Evolutionary conservation across 345 rosid genomes (phyloP).

Genomic region (Arabis alpina): DNA sequence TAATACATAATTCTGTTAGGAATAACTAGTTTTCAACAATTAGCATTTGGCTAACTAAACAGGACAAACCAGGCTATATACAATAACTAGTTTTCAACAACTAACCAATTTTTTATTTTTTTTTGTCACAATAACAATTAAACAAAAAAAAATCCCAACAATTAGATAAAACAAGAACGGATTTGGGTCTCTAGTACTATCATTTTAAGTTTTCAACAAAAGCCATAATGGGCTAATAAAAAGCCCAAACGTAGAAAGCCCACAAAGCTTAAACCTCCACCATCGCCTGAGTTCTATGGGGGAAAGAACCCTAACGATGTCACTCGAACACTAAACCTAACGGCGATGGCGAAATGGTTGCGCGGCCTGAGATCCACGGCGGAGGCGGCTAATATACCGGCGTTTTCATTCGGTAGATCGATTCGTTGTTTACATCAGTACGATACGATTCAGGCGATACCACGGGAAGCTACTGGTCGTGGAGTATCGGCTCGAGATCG

Average conservation of each 20-base stretch:
- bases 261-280: slow-evolving; percentile 36
- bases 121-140: too few species aligned
- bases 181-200: too few species aligned
- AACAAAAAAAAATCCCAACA: too few species aligned
- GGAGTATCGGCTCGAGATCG: slow-evolving; percentile 64
- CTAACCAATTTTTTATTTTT: too few species aligned
- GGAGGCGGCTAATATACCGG: slow-evolving; percentile 26
- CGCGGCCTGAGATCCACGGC: slow-evolving; percentile 44
- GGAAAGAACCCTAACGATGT: slow-evolving; percentile 40
- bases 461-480: slow-evolving; percentile 66
- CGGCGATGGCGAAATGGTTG: slow-evolving; percentile 48
- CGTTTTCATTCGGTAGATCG: slow-evolving; percentile 27
- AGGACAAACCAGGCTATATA: too few species aligned
- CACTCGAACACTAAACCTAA: slow-evolving; percentile 18
- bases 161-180: too few species aligned
- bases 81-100: too few species aligned
- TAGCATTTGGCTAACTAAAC: too few species aligned
- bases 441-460: slow-evolving; percentile 81
- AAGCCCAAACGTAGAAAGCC: slow-evolving; percentile 29
- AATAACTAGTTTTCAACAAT: too few species aligned
- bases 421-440: slow-evolving; percentile 42
- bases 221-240: neutral
- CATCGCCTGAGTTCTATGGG: slow-evolving; percentile 19
- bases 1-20: too few species aligned
- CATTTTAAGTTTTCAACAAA: too few species aligned